These are phyloP conservation scores for Apocynum venetum DNA, from an alignment of 257 asterid genomes.

Conservation along the genomic window DNA sequence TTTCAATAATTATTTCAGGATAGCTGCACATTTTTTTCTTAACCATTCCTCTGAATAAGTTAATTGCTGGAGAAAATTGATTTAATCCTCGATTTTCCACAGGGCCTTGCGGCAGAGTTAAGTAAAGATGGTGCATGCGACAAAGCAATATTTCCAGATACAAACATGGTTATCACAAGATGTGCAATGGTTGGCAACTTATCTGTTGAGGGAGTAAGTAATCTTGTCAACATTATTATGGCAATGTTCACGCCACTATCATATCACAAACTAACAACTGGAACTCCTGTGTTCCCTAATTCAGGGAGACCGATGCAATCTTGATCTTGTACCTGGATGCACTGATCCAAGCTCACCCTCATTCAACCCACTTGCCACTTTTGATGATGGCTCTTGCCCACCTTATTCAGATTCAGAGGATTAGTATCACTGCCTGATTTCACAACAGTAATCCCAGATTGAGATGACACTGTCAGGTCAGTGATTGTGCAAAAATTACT, in stretches of 20 bases:
- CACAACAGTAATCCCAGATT: not conserved
- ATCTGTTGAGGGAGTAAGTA: conserved; percentile 67
- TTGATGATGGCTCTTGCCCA: conserved; percentile 91
- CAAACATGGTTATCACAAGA: conserved; percentile 39
- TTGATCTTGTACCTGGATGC: conserved; percentile 69
- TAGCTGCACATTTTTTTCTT: not conserved
- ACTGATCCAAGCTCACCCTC: conserved; percentile 65
- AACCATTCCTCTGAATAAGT: not conserved
- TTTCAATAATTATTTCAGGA: no score
- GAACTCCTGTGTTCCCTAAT: not conserved
- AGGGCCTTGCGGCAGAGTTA: conserved; percentile 81
- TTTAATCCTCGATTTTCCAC: not conserved
- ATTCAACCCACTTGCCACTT: conserved; percentile 66
- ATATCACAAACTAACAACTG: not conserved
- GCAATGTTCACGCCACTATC: not conserved
- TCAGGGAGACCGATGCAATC: conserved; percentile 89
- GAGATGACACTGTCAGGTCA: not conserved
- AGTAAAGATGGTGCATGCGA: conserved; percentile 87
- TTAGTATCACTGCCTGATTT: conserved; percentile 8
- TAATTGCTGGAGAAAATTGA: no score
- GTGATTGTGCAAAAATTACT: not conserved
- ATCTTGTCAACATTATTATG: not conserved
- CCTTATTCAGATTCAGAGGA: conserved; percentile 65
- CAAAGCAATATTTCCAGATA: conserved; percentile 73
- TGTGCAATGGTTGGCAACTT: conserved; percentile 79